A percentile compares a stretch with the other conserved stretches of the same genome.
These are phyloP conservation scores for Aureobasidium sp. DNA, from an alignment of 2,329 filamentous ascomycete genomes.

Conservation along the genomic window DNA sequence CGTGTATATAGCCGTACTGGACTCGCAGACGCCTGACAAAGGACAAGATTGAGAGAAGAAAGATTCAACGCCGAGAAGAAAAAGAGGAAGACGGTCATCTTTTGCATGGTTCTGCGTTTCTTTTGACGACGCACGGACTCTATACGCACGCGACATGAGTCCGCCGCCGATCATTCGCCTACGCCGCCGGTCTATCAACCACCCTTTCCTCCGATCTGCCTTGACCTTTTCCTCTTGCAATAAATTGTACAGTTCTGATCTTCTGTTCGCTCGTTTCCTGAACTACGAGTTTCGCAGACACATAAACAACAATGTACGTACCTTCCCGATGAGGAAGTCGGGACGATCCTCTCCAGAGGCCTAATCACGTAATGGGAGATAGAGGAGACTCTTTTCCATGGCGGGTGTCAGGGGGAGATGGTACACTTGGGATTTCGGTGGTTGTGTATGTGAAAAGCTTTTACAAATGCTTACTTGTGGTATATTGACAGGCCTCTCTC, in stretches of 20 bases:
- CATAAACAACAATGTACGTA: background rate
- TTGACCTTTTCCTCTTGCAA: background rate
- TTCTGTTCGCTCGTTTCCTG: background rate
- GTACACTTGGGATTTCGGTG: background rate
- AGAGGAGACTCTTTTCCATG: background rate
- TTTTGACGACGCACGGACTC: conserved; percentile 4
- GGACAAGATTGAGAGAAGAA: background rate
- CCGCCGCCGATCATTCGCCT: background rate
- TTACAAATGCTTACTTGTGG: background rate
- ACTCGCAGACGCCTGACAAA: background rate
- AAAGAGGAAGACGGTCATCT: background rate
- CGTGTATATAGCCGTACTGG: background rate
- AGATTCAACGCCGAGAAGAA: background rate
- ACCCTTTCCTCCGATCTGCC: background rate
- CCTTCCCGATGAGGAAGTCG: background rate
- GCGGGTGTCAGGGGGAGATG: background rate
- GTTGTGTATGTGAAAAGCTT: background rate
- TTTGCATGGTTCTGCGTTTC: background rate
- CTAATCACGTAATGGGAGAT: background rate
- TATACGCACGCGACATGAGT: background rate
- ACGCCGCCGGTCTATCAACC: background rate
- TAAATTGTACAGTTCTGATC: background rate
- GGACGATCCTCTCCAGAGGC: background rate
- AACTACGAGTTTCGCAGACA: background rate
- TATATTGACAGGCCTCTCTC: conserved; percentile 34